Evolutionary conservation across 306 rosid species (phyloP).

Genomic region (Macrotyloma uniflorum): DNA sequence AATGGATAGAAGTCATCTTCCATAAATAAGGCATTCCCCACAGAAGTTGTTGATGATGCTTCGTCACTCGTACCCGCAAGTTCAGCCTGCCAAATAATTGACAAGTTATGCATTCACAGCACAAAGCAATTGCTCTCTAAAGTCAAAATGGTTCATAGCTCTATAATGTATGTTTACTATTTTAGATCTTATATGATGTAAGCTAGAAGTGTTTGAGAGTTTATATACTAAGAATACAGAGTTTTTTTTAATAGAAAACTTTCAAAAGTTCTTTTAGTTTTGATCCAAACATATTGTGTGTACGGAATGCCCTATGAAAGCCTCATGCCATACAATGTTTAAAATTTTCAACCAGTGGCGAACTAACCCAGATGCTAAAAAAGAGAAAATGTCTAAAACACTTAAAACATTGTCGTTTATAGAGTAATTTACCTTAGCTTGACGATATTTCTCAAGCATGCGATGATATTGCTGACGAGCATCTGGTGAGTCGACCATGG

Average conservation of each 20-base stretch:
- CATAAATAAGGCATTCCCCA: constrained; percentile 42
- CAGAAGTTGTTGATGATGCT: constrained; percentile 41
- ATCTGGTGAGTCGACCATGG: constrained; percentile 80
- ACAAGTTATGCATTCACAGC: constrained; percentile 17
- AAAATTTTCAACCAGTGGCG: constrained; percentile 13
- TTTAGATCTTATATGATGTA: neutral
- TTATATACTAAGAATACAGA: too few species aligned
- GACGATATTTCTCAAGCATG: constrained; percentile 72
- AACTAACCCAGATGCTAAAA: neutral
- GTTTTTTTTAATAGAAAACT: too few species aligned
- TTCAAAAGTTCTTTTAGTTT: too few species aligned
- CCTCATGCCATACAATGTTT: constrained; percentile 4
- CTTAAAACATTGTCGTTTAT: neutral
- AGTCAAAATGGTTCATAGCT: neutral
- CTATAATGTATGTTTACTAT: neutral
- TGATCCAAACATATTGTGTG: neutral
- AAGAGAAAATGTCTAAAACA: neutral
- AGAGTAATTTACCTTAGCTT: constrained; percentile 71
- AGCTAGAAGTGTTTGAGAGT: too few species aligned
- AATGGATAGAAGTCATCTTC: constrained; percentile 54
- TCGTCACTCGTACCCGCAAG: constrained; percentile 53
- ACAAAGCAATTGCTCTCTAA: neutral
- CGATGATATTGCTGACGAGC: constrained; percentile 94
- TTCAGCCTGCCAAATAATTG: constrained; percentile 68
- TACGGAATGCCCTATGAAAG: neutral